phyloP scores from a whole-genome alignment of 805 yeast species.

The Pichia kluyveri region DNA sequence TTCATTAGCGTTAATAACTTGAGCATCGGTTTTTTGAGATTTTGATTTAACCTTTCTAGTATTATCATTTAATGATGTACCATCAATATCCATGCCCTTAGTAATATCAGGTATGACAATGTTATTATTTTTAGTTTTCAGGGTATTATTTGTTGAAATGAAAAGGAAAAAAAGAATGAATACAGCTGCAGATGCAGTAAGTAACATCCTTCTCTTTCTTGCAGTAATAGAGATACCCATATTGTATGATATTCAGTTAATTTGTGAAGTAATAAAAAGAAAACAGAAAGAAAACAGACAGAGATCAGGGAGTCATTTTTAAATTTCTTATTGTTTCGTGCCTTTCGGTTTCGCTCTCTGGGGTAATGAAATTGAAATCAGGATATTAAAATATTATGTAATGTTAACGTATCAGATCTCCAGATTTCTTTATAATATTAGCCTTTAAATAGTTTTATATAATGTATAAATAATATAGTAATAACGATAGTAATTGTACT shows the following conservation, averaged over 20 bases:
- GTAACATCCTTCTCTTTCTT: conserved; percentile 32
- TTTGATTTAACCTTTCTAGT: too few relatives aligned
- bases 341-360: too few relatives aligned
- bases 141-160: not conserved
- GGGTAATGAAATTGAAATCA: too few relatives aligned
- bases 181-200: conserved; percentile 32
- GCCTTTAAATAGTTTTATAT: too few relatives aligned
- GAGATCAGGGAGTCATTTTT: not conserved
- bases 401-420: too few relatives aligned
- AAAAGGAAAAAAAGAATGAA: conserved; percentile 19
- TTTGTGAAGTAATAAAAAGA: not conserved
- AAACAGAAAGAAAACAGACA: conserved; percentile 10
- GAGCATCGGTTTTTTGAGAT: not conserved
- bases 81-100: not conserved
- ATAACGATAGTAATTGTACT: too few relatives aligned
- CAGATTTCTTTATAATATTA: too few relatives aligned
- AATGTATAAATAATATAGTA: too few relatives aligned
- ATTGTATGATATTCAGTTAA: not conserved
- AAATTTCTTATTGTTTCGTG: too few relatives aligned
- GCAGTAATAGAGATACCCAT: conserved; percentile 10
- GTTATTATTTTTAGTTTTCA: not conserved
- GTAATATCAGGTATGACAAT: not conserved
- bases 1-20: conserved; percentile 19
- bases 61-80: not conserved
- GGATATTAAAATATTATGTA: too few relatives aligned